These are phyloP conservation scores for Cercospora citrullina DNA, from an alignment of 2,329 filamentous ascomycete species.

Conservation along the genomic window DNA sequence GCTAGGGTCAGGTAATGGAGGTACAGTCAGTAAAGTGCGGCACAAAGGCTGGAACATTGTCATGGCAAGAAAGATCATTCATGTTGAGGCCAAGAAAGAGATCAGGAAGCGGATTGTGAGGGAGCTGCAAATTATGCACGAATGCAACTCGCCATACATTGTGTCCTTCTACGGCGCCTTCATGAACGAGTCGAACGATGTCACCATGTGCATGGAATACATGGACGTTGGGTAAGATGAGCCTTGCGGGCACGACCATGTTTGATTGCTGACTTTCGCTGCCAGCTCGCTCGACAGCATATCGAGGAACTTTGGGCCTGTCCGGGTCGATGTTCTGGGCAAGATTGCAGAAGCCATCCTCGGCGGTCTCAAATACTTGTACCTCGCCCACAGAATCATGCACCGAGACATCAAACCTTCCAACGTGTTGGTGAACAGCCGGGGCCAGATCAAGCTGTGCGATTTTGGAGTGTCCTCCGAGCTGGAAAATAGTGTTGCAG, in stretches of 20 bases:
- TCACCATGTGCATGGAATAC: slow-evolving; percentile 99
- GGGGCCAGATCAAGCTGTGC: slow-evolving; percentile 92
- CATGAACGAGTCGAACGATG: slow-evolving; percentile 92
- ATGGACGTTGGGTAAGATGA: slow-evolving; percentile 91
- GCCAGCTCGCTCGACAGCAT: slow-evolving; percentile 85
- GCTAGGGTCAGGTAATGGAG: slow-evolving; percentile 91
- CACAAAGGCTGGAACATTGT: slow-evolving; percentile 91
- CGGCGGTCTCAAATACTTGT: slow-evolving; percentile 90
- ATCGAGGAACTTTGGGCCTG: slow-evolving; percentile 89
- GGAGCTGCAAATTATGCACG: slow-evolving; percentile 97
- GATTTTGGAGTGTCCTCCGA: slow-evolving; percentile 99
- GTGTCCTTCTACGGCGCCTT: slow-evolving; percentile 98
- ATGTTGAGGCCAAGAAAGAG: slow-evolving; percentile 96
- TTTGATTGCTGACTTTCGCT: slow-evolving; percentile 11
- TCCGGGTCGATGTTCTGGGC: slow-evolving; percentile 92
- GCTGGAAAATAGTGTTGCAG: slow-evolving; percentile 94
- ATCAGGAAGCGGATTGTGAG: slow-evolving; percentile 95
- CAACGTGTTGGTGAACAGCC: slow-evolving; percentile 93
- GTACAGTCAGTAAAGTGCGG: slow-evolving; percentile 96
- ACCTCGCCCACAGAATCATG: slow-evolving; percentile 96
- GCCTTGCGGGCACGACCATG: neutral
- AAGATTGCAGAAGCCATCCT: slow-evolving; percentile 97
- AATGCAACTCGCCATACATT: slow-evolving; percentile 94
- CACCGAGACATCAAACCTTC: slow-evolving; percentile 98
- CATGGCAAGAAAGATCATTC: slow-evolving; percentile 99